These are phyloP conservation scores for Rhodotorula sp. DNA, from an alignment of 1,284 basidiomycete genomes.

Conservation along the genomic window DNA sequence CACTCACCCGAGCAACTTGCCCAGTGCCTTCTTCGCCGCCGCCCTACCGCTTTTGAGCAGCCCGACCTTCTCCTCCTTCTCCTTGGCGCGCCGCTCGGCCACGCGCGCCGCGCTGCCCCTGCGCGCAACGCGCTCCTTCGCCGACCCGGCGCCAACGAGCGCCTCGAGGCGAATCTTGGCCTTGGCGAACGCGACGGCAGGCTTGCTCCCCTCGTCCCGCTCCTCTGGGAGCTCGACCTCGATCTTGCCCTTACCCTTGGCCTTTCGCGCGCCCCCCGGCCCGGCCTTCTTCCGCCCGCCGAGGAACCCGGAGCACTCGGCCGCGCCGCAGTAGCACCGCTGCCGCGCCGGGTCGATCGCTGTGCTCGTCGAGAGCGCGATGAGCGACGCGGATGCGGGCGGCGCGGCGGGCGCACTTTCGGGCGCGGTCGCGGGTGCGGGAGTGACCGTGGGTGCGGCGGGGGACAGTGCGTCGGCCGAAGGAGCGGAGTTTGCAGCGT, in stretches of 20 bases:
- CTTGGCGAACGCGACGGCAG: background rate
- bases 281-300: conserved; percentile 36
- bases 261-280: background rate
- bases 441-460: background rate
- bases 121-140: no score
- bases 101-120: background rate
- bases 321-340: conserved; percentile 52
- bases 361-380: conserved; percentile 26
- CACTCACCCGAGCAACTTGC: background rate
- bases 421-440: background rate
- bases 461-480: background rate
- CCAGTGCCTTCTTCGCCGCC: conserved; percentile 16
- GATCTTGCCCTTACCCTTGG: conserved; percentile 1
- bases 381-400: background rate
- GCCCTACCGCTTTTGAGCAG: background rate
- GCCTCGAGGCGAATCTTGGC: background rate
- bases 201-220: background rate
- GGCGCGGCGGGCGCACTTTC: background rate
- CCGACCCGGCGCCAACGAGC: no score
- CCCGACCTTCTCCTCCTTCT: background rate
- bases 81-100: no score
- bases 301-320: conserved; percentile 51
- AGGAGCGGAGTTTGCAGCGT: no score
- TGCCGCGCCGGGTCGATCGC: conserved; percentile 47
- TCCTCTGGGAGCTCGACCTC: background rate